A percentile compares a stretch with the other conserved stretches of the same genome.
phyloP scores from a whole-genome alignment of 805 yeast species.

The Nematodospora valgi region DNA sequence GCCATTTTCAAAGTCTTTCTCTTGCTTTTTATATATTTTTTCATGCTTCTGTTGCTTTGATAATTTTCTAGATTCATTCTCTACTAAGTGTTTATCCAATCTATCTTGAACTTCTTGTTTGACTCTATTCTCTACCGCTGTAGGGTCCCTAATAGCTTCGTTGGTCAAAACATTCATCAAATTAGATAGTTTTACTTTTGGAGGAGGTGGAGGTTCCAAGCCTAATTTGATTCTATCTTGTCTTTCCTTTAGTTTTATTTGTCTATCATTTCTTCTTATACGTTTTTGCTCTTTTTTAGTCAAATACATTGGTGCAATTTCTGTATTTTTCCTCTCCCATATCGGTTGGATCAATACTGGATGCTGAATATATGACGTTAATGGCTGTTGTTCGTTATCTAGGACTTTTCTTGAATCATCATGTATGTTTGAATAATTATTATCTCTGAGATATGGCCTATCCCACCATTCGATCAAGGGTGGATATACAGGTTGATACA shows the following conservation, averaged over 20 bases:
- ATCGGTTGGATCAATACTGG: constrained; percentile 67
- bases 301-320: constrained; percentile 49
- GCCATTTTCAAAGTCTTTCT: constrained; percentile 51
- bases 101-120: constrained; percentile 66
- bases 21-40: constrained; percentile 39
- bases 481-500: constrained; percentile 46
- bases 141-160: constrained; percentile 86
- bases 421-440: constrained; percentile 32
- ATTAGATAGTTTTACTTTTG: constrained; percentile 81
- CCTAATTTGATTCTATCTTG: constrained; percentile 82
- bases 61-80: constrained; percentile 61
- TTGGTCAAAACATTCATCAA: constrained; percentile 83
- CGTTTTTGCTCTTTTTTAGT: constrained; percentile 78
- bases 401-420: constrained; percentile 25
- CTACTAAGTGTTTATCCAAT: constrained; percentile 50
- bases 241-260: constrained; percentile 57
- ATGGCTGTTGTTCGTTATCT: constrained; percentile 43
- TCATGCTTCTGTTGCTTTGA: constrained; percentile 54
- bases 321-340: constrained; percentile 44
- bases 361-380: constrained; percentile 75
- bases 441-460: constrained; percentile 44
- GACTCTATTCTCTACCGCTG: constrained; percentile 74
- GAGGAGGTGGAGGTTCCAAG: constrained; percentile 80
- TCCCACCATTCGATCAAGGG: constrained; percentile 94
- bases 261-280: constrained; percentile 66